A percentile compares a stretch with the other conserved stretches of the same genome.
Evolutionary conservation across 768 basidiomycete species (phyloP).

Genomic region (Phlegmacium glaucopus): DNA sequence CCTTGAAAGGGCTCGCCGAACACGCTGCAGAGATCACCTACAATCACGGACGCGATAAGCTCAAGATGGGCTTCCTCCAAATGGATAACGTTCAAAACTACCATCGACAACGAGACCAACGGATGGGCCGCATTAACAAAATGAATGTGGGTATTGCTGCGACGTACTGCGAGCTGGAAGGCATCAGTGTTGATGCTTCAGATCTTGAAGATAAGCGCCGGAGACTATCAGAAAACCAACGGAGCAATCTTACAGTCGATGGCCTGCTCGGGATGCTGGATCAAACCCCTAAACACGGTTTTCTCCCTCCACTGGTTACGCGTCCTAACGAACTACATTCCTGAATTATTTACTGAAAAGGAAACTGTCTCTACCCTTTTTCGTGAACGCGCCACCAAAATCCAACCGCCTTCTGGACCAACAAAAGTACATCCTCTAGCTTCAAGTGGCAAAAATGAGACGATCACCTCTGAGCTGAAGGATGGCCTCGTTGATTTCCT

Average conservation of each 20-base stretch:
- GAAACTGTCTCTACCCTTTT: constrained; percentile 17
- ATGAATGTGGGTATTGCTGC: constrained; percentile 20
- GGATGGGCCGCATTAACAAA: constrained; percentile 24
- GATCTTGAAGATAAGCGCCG: constrained; percentile 9
- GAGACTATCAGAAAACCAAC: neutral
- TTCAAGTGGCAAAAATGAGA: constrained; percentile 25
- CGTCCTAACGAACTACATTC: constrained; percentile 22
- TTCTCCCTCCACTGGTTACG: constrained; percentile 17
- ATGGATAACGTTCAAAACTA: constrained; percentile 32
- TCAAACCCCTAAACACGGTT: constrained; percentile 15
- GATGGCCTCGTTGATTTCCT: constrained; percentile 31
- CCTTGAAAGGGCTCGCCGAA: constrained; percentile 15
- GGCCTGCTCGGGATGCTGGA: constrained; percentile 17
- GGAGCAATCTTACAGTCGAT: neutral
- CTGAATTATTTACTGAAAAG: constrained; percentile 16
- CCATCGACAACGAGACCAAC: constrained; percentile 18
- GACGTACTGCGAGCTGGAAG: neutral
- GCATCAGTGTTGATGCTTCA: constrained; percentile 8
- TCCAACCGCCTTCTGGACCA: constrained; percentile 2
- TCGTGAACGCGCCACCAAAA: constrained; percentile 15
- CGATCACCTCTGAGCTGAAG: constrained; percentile 25
- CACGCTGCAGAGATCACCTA: constrained; percentile 14
- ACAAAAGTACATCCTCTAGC: constrained; percentile 25
- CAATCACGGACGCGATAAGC: constrained; percentile 10
- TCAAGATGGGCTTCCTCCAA: constrained; percentile 11